Conservation (phyloP, 176 grass and related monocot genomes). For the Juncus inflexus region DNA sequence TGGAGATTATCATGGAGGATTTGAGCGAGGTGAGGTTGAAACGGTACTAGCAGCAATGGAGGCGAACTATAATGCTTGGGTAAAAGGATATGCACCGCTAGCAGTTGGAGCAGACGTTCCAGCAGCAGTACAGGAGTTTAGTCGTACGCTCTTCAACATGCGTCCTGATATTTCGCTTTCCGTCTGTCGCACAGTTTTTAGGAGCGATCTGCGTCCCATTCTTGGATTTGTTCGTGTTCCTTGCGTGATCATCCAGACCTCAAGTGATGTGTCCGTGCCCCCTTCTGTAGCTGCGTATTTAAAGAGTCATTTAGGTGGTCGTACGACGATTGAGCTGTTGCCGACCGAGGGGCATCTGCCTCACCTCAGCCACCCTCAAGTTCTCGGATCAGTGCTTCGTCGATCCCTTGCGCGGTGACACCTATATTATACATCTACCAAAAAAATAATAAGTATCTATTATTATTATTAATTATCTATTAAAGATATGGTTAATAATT, state of each 20-base stretch:
- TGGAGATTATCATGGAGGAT: conserved; percentile 76
- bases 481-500: not conserved
- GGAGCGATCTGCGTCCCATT: conserved; percentile 70
- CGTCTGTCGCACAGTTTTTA: conserved; percentile 83
- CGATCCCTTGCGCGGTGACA: conserved; percentile 52
- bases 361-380: conserved; percentile 78
- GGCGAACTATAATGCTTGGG: conserved; percentile 88
- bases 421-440: not conserved
- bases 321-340: conserved; percentile 61
- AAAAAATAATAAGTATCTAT: not conserved
- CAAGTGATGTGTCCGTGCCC: conserved; percentile 88
- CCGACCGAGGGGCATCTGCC: conserved; percentile 87
- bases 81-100: conserved; percentile 80
- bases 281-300: conserved; percentile 72
- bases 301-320: conserved; percentile 61
- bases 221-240: conserved; percentile 63
- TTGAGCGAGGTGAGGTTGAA: conserved; percentile 75
- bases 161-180: conserved; percentile 89
- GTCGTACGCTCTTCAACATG: conserved; percentile 99
- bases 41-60: conserved; percentile 80
- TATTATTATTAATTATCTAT: not conserved
- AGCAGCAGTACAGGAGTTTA: conserved; percentile 86
- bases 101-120: conserved; percentile 91
- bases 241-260: conserved; percentile 79
- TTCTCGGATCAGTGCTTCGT: conserved; percentile 73